A percentile compares a stretch with the other conserved stretches of the same genome.
These are phyloP conservation scores for Modicella reniformis DNA, from an alignment of 371 early-diverging fungal species.

Conservation along the genomic window DNA sequence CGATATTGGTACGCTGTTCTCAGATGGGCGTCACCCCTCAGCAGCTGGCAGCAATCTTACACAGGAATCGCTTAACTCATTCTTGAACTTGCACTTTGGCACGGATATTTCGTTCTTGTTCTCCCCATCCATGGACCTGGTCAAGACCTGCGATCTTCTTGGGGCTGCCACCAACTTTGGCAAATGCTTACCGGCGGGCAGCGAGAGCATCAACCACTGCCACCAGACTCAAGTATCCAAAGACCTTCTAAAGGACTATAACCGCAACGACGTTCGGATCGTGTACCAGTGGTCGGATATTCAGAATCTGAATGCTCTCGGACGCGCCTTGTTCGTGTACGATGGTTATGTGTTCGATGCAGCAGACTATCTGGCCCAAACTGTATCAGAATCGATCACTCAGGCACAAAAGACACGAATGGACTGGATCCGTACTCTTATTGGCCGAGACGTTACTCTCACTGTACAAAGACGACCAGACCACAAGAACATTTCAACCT, in stretches of 20 bases:
- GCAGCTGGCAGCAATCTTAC: slow-evolving; percentile 18
- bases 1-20: slow-evolving; percentile 47
- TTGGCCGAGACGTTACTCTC: slow-evolving; percentile 54
- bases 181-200: slow-evolving; percentile 11
- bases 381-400: slow-evolving; percentile 10
- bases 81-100: slow-evolving; percentile 38
- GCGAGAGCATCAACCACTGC: slow-evolving; percentile 20
- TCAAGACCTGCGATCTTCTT: slow-evolving; percentile 29
- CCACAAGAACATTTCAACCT: slow-evolving; percentile 51
- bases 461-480: slow-evolving; percentile 30
- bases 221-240: slow-evolving; percentile 26
- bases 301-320: not conserved
- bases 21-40: slow-evolving; percentile 43
- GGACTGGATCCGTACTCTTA: slow-evolving; percentile 40
- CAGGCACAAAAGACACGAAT: slow-evolving; percentile 26
- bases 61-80: slow-evolving; percentile 22
- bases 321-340: slow-evolving; percentile 44
- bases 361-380: slow-evolving; percentile 44
- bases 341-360: slow-evolving; percentile 54
- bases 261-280: slow-evolving; percentile 18
- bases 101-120: slow-evolving; percentile 51
- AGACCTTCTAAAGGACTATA: not conserved
- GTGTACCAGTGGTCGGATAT: slow-evolving; percentile 26
- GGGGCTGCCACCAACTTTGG: slow-evolving; percentile 32
- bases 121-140: slow-evolving; percentile 20